phyloP scores from a whole-genome alignment of 1,284 basidiomycete genomes.

The Tilletia setariae region DNA sequence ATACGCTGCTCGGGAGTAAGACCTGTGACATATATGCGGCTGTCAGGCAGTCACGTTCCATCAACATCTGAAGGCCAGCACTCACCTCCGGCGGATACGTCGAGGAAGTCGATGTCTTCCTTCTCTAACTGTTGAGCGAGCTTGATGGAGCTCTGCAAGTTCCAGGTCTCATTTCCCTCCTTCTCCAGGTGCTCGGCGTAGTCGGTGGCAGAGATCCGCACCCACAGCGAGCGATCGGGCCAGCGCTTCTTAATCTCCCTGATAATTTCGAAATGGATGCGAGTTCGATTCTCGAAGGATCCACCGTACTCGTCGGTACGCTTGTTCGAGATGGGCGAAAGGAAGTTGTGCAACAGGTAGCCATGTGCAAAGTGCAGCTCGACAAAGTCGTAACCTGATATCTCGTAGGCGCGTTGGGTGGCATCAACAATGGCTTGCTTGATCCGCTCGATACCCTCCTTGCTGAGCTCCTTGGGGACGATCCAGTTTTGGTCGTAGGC shows the following conservation, averaged over 20 bases:
- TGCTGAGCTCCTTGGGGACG: conserved; percentile 63
- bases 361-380: conserved; percentile 61
- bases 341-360: conserved; percentile 64
- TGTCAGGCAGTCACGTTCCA: too few species aligned
- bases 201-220: conserved; percentile 47
- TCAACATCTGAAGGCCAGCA: neutral
- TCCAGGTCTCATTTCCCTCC: conserved; percentile 36
- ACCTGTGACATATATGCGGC: neutral
- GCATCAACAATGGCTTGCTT: conserved; percentile 68
- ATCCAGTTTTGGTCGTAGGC: conserved; percentile 61
- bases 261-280: conserved; percentile 36
- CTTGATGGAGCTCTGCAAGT: conserved; percentile 35
- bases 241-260: conserved; percentile 35
- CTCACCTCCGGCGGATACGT: conserved; percentile 40
- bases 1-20: conserved; percentile 40
- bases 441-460: conserved; percentile 63
- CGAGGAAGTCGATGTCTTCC: conserved; percentile 47
- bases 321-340: conserved; percentile 44
- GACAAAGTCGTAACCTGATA: conserved; percentile 66
- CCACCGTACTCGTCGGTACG: conserved; percentile 52
- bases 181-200: conserved; percentile 34
- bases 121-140: conserved; percentile 38
- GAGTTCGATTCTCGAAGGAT: conserved; percentile 42
- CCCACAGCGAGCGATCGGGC: conserved; percentile 48
- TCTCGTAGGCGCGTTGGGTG: conserved; percentile 59